phyloP scores from a whole-genome alignment of 805 yeast genomes.

The Wickerhamiella dianesei region DNA sequence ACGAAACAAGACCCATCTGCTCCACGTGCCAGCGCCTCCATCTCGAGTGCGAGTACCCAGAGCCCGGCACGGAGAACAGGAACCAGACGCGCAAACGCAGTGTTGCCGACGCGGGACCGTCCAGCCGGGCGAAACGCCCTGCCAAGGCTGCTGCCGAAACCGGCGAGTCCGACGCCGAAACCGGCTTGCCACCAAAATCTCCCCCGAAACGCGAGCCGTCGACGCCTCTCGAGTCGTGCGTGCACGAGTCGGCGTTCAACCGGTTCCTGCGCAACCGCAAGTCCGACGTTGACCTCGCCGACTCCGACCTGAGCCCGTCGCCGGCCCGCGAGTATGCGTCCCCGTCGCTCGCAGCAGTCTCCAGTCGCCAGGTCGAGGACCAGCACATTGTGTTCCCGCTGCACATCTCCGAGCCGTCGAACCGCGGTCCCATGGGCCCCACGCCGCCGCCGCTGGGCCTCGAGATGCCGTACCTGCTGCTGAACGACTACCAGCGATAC shows the following conservation, averaged over 20 bases:
- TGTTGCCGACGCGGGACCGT: background rate
- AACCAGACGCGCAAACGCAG: conserved; percentile 27
- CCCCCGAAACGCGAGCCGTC: background rate
- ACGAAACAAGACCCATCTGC: conserved; percentile 56
- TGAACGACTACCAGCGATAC: background rate
- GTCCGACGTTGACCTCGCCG: background rate
- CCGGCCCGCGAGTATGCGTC: background rate
- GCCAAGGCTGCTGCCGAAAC: too few relatives aligned
- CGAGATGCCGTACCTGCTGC: background rate
- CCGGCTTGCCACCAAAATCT: background rate
- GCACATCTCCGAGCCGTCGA: background rate
- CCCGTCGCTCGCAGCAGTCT: background rate
- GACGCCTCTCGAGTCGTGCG: background rate
- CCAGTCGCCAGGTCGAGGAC: too few relatives aligned
- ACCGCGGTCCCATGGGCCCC: background rate
- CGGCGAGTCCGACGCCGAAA: too few relatives aligned
- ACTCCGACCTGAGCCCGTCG: background rate
- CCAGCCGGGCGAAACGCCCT: background rate
- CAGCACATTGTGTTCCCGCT: background rate
- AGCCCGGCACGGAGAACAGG: conserved; percentile 44
- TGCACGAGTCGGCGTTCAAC: background rate
- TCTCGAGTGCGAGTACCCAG: conserved; percentile 60
- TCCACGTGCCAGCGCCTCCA: conserved; percentile 52
- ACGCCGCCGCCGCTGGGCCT: background rate
- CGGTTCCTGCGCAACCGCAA: background rate